A percentile compares a stretch with the other conserved stretches of the same genome.
These are phyloP conservation scores for Rhodosporidiobolus sp. DNA, from an alignment of 768 basidiomycete genomes.

Conservation along the genomic window DNA sequence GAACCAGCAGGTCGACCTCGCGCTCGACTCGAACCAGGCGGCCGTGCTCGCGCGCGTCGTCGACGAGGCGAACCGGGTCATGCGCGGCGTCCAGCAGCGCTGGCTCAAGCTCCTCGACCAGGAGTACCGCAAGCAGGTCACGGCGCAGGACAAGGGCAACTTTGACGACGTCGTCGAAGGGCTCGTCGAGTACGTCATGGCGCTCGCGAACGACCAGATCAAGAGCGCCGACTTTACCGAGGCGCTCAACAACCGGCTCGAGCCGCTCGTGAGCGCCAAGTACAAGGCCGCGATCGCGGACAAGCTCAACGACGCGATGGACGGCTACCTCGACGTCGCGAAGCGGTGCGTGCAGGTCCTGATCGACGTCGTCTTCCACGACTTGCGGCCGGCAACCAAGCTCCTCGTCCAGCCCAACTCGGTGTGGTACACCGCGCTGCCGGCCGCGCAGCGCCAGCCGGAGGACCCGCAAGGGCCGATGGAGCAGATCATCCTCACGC, in stretches of 20 bases:
- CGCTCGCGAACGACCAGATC: slow-evolving; percentile 95
- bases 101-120: slow-evolving; percentile 79
- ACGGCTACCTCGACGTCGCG: slow-evolving; percentile 95
- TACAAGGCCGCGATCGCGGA: slow-evolving; percentile 79
- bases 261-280: slow-evolving; percentile 88
- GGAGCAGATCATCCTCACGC: slow-evolving; percentile 85
- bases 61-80: slow-evolving; percentile 79
- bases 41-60: slow-evolving; percentile 87
- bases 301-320: slow-evolving; percentile 89
- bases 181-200: slow-evolving; percentile 91
- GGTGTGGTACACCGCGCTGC: slow-evolving; percentile 67
- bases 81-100: slow-evolving; percentile 79
- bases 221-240: slow-evolving; percentile 93
- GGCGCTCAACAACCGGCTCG: slow-evolving; percentile 74
- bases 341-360: slow-evolving; percentile 94
- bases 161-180: slow-evolving; percentile 78
- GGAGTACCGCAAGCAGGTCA: slow-evolving; percentile 81
- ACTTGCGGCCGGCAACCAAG: slow-evolving; percentile 81
- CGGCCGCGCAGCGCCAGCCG: neutral
- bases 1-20: slow-evolving; percentile 82
- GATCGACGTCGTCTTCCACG: slow-evolving; percentile 92
- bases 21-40: slow-evolving; percentile 92
- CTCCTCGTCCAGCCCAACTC: slow-evolving; percentile 65
- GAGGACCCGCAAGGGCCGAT: slow-evolving; percentile 60
- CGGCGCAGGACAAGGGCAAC: slow-evolving; percentile 55